These are phyloP conservation scores for Sordariomycetes sp. DNA, from an alignment of 2,329 filamentous ascomycete genomes.

Conservation along the genomic window DNA sequence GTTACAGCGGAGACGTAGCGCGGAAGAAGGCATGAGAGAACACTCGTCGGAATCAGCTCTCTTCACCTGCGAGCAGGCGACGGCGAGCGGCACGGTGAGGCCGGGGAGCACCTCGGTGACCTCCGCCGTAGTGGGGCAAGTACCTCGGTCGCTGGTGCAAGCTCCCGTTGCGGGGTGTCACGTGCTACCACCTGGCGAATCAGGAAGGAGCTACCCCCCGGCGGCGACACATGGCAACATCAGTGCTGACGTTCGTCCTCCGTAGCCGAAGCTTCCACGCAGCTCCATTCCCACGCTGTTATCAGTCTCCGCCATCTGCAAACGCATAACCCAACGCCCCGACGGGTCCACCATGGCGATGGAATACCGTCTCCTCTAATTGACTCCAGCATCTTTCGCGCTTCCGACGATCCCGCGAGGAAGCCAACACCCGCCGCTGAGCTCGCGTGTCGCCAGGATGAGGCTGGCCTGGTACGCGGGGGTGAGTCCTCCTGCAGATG, in stretches of 20 bases:
- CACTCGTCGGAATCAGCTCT: too few species aligned
- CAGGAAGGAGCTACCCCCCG: not conserved
- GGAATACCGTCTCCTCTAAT: not conserved
- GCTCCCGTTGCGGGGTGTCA: not conserved
- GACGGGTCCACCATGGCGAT: not conserved
- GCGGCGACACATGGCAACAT: conserved; percentile 5
- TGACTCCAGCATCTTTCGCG: not conserved
- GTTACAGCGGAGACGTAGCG: too few species aligned
- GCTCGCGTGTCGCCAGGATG: conserved; percentile 26
- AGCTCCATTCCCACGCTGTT: not conserved
- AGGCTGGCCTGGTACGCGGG: conserved; percentile 47
- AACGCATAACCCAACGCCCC: not conserved
- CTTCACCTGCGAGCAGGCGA: too few species aligned
- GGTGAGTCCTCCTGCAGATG: conserved; percentile 29
- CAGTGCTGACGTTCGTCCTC: not conserved
- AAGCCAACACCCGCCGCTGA: not conserved
- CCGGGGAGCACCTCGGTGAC: too few species aligned
- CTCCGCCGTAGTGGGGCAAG: not conserved
- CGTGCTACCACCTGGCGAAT: not conserved
- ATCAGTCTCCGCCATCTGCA: not conserved
- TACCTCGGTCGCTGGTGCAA: not conserved
- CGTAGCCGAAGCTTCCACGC: not conserved
- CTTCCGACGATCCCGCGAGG: not conserved
- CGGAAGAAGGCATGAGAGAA: too few species aligned
- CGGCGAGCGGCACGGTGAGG: too few species aligned